These are phyloP conservation scores for Letharia lupina DNA, from an alignment of 495 filamentous ascomycete genomes.

Conservation along the genomic window DNA sequence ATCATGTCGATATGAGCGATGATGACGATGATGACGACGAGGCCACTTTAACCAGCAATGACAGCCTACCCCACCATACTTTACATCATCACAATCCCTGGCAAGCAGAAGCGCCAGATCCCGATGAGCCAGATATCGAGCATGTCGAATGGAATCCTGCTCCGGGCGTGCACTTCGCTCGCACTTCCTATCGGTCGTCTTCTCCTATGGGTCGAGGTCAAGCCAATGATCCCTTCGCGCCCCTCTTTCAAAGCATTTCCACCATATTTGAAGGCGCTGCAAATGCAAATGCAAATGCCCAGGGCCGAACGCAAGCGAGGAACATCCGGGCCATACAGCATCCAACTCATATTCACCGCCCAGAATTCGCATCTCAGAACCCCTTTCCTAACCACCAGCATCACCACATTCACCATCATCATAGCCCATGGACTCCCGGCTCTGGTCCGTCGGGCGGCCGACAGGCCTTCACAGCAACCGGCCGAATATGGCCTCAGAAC, in stretches of 20 bases:
- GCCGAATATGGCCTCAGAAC: slow-evolving; percentile 8
- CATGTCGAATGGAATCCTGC: slow-evolving; percentile 31
- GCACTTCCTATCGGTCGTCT: slow-evolving; percentile 25
- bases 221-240: slow-evolving; percentile 20
- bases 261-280: slow-evolving; percentile 15
- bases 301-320: neutral
- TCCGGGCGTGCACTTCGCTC: slow-evolving; percentile 30
- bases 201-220: slow-evolving; percentile 8
- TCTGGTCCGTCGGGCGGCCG: slow-evolving; percentile 10
- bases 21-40: slow-evolving; percentile 23
- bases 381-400: slow-evolving; percentile 12
- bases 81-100: slow-evolving; percentile 30
- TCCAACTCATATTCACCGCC: slow-evolving; percentile 6
- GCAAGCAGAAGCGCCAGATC: slow-evolving; percentile 28
- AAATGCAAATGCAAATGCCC: slow-evolving; percentile 6
- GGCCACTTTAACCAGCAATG: slow-evolving; percentile 11
- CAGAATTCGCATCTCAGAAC: neutral
- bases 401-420: slow-evolving; percentile 14
- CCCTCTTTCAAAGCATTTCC: slow-evolving; percentile 20
- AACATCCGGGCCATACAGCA: neutral
- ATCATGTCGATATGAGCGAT: slow-evolving; percentile 10
- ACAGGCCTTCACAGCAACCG: slow-evolving; percentile 13
- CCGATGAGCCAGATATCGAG: slow-evolving; percentile 36
- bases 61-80: slow-evolving; percentile 24
- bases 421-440: slow-evolving; percentile 7